These are phyloP conservation scores for Aspergillus unguis DNA, from an alignment of 2,329 filamentous ascomycete species.

Conservation along the genomic window DNA sequence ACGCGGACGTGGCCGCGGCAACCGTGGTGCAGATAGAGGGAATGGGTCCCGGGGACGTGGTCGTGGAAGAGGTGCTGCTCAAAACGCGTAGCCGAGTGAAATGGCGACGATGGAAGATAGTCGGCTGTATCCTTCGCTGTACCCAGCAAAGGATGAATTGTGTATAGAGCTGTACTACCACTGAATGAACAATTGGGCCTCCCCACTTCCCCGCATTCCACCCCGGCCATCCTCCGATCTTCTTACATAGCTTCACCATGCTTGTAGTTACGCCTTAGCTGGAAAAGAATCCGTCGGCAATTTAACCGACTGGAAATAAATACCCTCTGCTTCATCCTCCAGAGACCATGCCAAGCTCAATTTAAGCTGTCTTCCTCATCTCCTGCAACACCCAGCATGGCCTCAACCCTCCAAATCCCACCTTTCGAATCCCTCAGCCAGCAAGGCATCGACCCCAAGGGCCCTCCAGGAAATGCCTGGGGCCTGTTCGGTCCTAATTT, in stretches of 20 bases:
- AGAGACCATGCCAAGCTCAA: background rate
- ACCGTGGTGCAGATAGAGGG: constrained; percentile 28
- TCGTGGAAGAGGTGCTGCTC: constrained; percentile 28
- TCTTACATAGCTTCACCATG: background rate
- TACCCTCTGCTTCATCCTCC: background rate
- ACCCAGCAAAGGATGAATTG: background rate
- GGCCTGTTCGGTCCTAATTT: constrained; percentile 48
- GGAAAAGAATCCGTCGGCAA: too few relatives aligned
- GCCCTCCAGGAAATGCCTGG: constrained; percentile 56
- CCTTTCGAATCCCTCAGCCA: constrained; percentile 48
- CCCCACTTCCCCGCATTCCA: constrained; percentile 4
- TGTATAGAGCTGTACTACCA: constrained; percentile 1
- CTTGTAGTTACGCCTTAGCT: too few relatives aligned
- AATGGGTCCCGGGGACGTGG: constrained; percentile 25
- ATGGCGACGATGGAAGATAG: background rate
- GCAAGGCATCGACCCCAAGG: constrained; percentile 41
- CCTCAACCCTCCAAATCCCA: constrained; percentile 9
- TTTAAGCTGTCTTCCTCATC: background rate
- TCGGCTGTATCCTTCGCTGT: background rate
- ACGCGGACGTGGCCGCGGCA: constrained; percentile 24
- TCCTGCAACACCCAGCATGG: background rate
- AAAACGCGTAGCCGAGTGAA: constrained; percentile 3
- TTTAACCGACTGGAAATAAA: background rate
- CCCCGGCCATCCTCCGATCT: background rate
- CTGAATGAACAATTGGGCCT: background rate